Conservation (phyloP, 1,284 basidiomycete species). For the Microbotryum lychnidis-dioicae region DNA sequence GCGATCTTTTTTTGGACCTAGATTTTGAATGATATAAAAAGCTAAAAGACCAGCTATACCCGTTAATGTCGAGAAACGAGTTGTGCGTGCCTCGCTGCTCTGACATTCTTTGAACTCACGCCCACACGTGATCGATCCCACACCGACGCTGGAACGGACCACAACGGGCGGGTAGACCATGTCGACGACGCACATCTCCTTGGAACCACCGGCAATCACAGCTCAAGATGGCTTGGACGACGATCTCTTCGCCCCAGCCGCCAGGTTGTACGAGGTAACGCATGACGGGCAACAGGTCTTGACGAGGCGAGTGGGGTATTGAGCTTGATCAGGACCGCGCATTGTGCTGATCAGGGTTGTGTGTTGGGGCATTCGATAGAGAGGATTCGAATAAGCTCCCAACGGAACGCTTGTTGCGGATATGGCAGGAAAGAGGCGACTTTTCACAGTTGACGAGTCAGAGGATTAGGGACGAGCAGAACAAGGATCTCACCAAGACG, state of each 20-base stretch:
- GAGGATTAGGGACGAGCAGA: slow-evolving; percentile 1
- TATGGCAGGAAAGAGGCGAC: slow-evolving; percentile 35
- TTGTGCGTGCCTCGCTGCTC: no score
- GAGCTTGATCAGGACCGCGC: background rate
- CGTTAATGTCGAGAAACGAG: no score
- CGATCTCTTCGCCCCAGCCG: slow-evolving; percentile 17
- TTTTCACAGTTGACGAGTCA: slow-evolving; percentile 23
- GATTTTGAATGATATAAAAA: no score
- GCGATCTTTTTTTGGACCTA: no score
- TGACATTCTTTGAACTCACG: no score
- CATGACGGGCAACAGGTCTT: slow-evolving; percentile 19
- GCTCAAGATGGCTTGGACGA: slow-evolving; percentile 14
- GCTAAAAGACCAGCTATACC: no score
- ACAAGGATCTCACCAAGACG: background rate
- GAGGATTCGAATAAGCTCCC: slow-evolving; percentile 16
- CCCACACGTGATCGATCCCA: no score
- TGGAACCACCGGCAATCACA: slow-evolving; percentile 15
- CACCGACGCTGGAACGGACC: no score
- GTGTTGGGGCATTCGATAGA: background rate
- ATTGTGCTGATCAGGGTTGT: background rate
- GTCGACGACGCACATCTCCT: slow-evolving; percentile 8
- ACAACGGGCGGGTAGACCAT: no score
- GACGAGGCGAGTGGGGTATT: slow-evolving; percentile 11
- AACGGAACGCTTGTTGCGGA: slow-evolving; percentile 22
- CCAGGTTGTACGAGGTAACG: slow-evolving; percentile 12